Evolutionary conservation across 2,329 filamentous ascomycete species (phyloP).

Genomic region (Herpomyces periplanetae): DNA sequence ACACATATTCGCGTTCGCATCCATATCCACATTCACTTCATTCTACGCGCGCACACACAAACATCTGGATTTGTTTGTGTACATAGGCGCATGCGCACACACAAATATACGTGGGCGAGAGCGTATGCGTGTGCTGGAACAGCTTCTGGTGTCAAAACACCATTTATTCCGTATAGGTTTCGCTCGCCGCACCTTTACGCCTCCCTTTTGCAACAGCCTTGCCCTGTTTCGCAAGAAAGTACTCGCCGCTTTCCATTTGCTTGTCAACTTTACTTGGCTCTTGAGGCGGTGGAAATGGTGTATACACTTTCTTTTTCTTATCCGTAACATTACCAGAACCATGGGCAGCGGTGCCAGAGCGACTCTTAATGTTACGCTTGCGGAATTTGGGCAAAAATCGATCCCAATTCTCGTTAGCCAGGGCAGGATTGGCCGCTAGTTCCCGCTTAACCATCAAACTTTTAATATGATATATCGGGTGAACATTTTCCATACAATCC

Average conservation of each 20-base stretch:
- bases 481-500: slow-evolving; percentile 87
- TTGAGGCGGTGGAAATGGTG: slow-evolving; percentile 73
- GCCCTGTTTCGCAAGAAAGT: slow-evolving; percentile 67
- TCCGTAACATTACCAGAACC: slow-evolving; percentile 55
- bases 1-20: too few species aligned
- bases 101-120: too few species aligned
- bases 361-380: slow-evolving; percentile 53
- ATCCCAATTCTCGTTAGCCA: slow-evolving; percentile 70
- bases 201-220: too few species aligned
- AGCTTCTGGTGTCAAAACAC: too few species aligned
- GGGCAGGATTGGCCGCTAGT: slow-evolving; percentile 48
- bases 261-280: slow-evolving; percentile 97
- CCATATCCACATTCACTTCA: too few species aligned
- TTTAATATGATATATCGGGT: slow-evolving; percentile 70
- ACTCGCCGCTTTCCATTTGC: slow-evolving; percentile 92
- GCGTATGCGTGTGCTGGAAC: too few species aligned
- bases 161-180: too few species aligned
- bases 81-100: too few species aligned
- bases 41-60: too few species aligned
- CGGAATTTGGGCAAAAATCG: slow-evolving; percentile 91
- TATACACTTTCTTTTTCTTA: slow-evolving; percentile 77
- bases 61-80: too few species aligned
- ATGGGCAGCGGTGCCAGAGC: too few species aligned
- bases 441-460: slow-evolving; percentile 78
- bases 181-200: too few species aligned